Evolutionary conservation across 2,329 filamentous ascomycete genomes (phyloP), one percentile per base, ranked within the genome.

Genomic region (Diaporthe batatas): DNA sequence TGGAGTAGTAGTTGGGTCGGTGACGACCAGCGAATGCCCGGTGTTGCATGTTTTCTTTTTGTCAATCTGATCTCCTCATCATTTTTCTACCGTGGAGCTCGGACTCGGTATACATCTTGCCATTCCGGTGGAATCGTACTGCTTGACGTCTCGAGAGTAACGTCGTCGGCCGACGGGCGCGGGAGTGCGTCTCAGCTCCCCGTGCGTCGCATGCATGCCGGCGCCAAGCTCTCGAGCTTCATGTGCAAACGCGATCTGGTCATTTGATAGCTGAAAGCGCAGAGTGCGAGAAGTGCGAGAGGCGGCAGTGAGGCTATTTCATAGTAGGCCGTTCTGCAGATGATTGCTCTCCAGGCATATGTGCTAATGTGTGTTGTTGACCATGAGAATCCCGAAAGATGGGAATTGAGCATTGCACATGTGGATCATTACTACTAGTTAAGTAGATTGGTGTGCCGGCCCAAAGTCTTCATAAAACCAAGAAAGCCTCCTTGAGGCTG

Each of bases 11-110:
- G 39, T 62, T 62, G 58, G 58, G 58, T 62, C 58, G 58, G 62
- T 65, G 62, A 65, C 62, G 62, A 65, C 62, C 62, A 65, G 62
- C 62, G 62, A 65, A 65, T 65, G 44, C 44, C 44, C 62, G 62
- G 62, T 65, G 44, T 51, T 65, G 62, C 62, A 65, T 65, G 62
- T 65, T 25, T 23, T 14, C 6, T 39, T 29, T 51, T 47, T 64
- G 8, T 18, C 29, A 7, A 25, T 14, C 14, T 34, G 7, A 25
- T 14, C 14, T 34, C 32, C 21, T 23, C 18, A 3, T 62, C 21
- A 44, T 8, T 29, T 11, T 29, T 29, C 29, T 29, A 5, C 29
- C 29, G 29, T 14, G 0, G 55, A 42, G 34, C 34, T 42, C 12
- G 55, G 12, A 1, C 34, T 42, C 11, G 42, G 12, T 5, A 23